phyloP scores from a whole-genome alignment of 805 yeast genomes.

The Myxozyma vanderwaltii region DNA sequence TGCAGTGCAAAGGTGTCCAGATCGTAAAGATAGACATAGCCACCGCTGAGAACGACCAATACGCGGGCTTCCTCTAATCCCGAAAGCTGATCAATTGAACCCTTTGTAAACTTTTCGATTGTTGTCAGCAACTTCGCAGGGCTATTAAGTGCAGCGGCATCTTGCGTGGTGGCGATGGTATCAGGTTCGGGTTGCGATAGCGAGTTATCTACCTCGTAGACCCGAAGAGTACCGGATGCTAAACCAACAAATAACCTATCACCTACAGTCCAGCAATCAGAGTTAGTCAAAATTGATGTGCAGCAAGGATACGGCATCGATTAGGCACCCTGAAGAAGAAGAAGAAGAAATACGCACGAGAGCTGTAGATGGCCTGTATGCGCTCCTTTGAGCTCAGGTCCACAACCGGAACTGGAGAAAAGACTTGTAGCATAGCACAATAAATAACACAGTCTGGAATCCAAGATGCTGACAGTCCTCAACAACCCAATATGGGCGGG shows the following conservation, averaged over 20 bases:
- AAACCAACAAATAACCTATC: constrained; percentile 40
- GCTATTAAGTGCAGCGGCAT: not conserved
- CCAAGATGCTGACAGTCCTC: too few species aligned
- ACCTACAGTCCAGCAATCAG: constrained; percentile 1
- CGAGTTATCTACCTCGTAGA: constrained; percentile 32
- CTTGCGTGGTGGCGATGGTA: not conserved
- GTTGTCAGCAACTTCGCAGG: constrained; percentile 27
- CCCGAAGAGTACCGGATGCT: constrained; percentile 38
- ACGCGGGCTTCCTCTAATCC: constrained; percentile 42
- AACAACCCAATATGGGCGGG: too few species aligned
- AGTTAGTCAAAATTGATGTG: not conserved
- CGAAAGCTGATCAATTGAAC: constrained; percentile 42
- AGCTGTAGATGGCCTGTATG: constrained; percentile 18
- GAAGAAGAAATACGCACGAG: constrained; percentile 8
- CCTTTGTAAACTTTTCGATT: constrained; percentile 33
- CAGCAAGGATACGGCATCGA: too few species aligned
- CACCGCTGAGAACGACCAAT: constrained; percentile 41
- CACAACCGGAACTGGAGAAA: constrained; percentile 28
- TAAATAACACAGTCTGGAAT: too few species aligned
- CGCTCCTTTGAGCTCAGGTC: constrained; percentile 31
- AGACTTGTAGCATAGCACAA: constrained; percentile 30
- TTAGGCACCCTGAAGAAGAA: not conserved
- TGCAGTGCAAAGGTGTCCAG: constrained; percentile 40
- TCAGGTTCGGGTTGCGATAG: constrained; percentile 4
- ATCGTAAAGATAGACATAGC: constrained; percentile 42